Percentiles rank a stretch among this genome's conserved stretches.
These are phyloP conservation scores for Diutina pseudorugosa DNA, from an alignment of 1,139 yeast genomes.

Conservation along the genomic window DNA sequence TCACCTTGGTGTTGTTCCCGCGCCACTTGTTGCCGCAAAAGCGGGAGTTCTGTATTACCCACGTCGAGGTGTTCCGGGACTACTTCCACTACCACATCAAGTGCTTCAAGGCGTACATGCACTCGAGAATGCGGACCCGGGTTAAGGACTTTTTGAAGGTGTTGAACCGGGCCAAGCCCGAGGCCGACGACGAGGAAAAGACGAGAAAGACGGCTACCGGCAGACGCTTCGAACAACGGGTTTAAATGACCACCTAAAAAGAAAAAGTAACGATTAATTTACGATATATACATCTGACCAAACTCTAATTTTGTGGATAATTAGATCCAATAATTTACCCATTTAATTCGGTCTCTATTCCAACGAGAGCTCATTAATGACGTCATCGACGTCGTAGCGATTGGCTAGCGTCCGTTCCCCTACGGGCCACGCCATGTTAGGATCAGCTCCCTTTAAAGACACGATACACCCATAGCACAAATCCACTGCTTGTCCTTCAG, in stretches of 20 bases:
- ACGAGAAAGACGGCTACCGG: constrained; percentile 77
- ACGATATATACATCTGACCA: too few species aligned
- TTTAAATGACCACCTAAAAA: neutral
- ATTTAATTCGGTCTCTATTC: neutral
- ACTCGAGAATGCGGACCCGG: constrained; percentile 93
- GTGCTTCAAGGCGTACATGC: constrained; percentile 96
- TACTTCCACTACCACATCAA: constrained; percentile 97
- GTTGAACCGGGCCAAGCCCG: constrained; percentile 94
- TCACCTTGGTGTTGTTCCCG: constrained; percentile 67
- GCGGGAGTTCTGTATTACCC: constrained; percentile 76
- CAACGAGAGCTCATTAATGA: neutral
- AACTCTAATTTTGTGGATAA: too few species aligned
- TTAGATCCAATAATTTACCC: too few species aligned
- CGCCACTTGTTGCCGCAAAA: constrained; percentile 66
- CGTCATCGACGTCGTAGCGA: neutral
- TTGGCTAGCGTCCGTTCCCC: neutral
- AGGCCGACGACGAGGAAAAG: constrained; percentile 63
- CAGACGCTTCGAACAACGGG: constrained; percentile 17
- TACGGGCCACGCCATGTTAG: constrained; percentile 44
- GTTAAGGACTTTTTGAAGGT: constrained; percentile 91
- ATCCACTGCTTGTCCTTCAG: constrained; percentile 12
- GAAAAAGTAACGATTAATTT: neutral
- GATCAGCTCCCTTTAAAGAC: constrained; percentile 33
- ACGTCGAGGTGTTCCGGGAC: constrained; percentile 84
- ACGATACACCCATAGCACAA: constrained; percentile 77